Conservation (phyloP, 2,329 filamentous ascomycete species). For the Neocatenulostroma microsporum region DNA sequence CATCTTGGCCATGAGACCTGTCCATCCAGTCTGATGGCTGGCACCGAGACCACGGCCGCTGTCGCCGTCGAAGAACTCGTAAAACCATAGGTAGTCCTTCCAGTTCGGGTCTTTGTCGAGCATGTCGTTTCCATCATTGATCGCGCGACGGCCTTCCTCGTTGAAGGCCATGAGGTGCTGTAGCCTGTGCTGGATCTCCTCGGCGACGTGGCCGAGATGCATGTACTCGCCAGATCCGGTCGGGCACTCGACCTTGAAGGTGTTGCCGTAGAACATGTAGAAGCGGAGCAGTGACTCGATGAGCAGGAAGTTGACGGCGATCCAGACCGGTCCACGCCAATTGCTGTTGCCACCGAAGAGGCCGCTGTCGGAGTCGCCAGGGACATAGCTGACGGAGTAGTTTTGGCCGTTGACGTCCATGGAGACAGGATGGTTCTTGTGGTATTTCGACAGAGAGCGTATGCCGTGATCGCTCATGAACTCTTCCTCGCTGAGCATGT, state of each 20-base stretch:
- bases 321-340: slow-evolving; percentile 91
- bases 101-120: slow-evolving; percentile 89
- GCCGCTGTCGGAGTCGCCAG: slow-evolving; percentile 92
- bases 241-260: slow-evolving; percentile 84
- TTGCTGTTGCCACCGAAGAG: slow-evolving; percentile 97
- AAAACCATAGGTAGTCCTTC: slow-evolving; percentile 92
- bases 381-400: slow-evolving; percentile 81
- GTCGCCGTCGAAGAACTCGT: slow-evolving; percentile 96
- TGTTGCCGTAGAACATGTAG: slow-evolving; percentile 89
- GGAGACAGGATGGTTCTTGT: slow-evolving; percentile 80
- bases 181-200: slow-evolving; percentile 89
- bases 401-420: slow-evolving; percentile 93
- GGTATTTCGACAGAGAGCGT: slow-evolving; percentile 82
- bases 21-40: slow-evolving; percentile 95
- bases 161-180: slow-evolving; percentile 83
- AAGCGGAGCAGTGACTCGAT: slow-evolving; percentile 92
- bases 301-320: slow-evolving; percentile 90
- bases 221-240: slow-evolving; percentile 89
- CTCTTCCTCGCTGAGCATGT: slow-evolving; percentile 91
- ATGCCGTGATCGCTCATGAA: slow-evolving; percentile 88
- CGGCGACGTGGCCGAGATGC: slow-evolving; percentile 90
- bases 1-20: slow-evolving; percentile 88
- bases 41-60: slow-evolving; percentile 81
- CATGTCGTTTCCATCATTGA: slow-evolving; percentile 78
- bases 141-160: slow-evolving; percentile 77